Percentiles rank a stretch among this genome's conserved stretches.
phyloP scores from a whole-genome alignment of 352 stramenopile genomes.

The Thraustochytrium striatum region DNA sequence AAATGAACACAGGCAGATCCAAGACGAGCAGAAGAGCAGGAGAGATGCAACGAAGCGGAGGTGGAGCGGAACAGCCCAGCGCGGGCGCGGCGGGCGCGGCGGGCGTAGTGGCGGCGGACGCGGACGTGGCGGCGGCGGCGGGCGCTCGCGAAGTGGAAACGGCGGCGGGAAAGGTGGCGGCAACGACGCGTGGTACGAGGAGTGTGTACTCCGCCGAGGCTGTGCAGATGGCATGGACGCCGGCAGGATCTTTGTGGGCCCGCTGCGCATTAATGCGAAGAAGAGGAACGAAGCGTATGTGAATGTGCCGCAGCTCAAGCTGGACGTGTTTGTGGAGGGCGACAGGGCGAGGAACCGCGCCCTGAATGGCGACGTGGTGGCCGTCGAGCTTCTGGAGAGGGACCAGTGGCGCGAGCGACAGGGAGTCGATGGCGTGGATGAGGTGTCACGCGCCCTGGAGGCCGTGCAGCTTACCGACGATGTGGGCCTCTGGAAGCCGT shows the following conservation, averaged over 20 bases:
- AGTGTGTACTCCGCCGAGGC: background rate
- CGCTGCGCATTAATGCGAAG: constrained; percentile 38
- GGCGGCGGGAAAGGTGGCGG: too few relatives aligned
- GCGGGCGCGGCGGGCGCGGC: too few relatives aligned
- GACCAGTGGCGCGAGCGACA: constrained; percentile 18
- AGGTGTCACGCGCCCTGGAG: background rate
- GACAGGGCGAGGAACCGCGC: constrained; percentile 31
- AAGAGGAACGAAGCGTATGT: constrained; percentile 18
- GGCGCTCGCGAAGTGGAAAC: too few relatives aligned
- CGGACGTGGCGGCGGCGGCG: too few relatives aligned
- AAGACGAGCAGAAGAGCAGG: too few relatives aligned
- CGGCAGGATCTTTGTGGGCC: constrained; percentile 1
- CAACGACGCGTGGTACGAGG: background rate
- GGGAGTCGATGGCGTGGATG: background rate
- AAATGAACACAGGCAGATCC: too few relatives aligned
- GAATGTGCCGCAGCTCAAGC: background rate
- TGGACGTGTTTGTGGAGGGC: constrained; percentile 6
- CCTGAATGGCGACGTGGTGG: constrained; percentile 31
- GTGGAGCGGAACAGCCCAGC: too few relatives aligned
- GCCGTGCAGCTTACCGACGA: background rate
- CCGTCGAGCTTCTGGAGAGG: constrained; percentile 1
- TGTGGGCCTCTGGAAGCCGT: constrained; percentile 17
- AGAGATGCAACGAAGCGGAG: too few relatives aligned
- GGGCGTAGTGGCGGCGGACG: too few relatives aligned
- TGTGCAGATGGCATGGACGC: background rate